Evolutionary conservation across 345 rosid species (phyloP), one percentile per base, ranked within the genome.

Genomic region (Euphorbia tirucalli): DNA sequence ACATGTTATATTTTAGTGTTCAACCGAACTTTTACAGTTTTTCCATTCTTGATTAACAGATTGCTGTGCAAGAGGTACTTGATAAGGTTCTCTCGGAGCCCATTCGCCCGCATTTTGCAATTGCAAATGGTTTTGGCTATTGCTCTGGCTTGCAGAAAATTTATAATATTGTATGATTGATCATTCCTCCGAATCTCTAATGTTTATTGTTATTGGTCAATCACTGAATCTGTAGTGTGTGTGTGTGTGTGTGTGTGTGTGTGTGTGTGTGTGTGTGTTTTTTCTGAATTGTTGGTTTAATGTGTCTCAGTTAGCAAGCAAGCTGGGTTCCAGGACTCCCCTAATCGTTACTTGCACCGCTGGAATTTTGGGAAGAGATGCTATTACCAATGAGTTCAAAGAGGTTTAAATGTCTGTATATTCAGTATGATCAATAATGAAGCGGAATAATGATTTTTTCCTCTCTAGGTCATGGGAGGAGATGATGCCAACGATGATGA

Each of bases 61-160:
- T 65, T 68, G 93, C 90, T 57, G 63, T 78, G 37, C 71, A 71
- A 70, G 89, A 88, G 79, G 89, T 86, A 60, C 58, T 90, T 57
- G 88, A 87, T 21, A 84, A 87, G 80, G 91, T 82, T 64, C 79
- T 90, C 13, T 84, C 87, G 5, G 75, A 84, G 70, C 91, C 96
- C 2, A 85, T 90, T 60, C 83, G 87, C 41, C 93, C 93, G 10
- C 78, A 88, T 74, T 90, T 90, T 13, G 91, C 86, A 48, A 80
- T 87, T 64, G 91, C 85, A 35, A 73, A 67, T 44, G 79, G 60
- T 22, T 22, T 71, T 68, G 81, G 74, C 48, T 13, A 3, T 25
- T 60, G 44, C 35, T 64, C 61, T 66, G 3, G 7, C 71, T 14
- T 78, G 72, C 19, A 61, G 22, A 9, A 0, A 32, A 63, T 74